Conservation (phyloP, 106 monocot genomes). For the Posidonia australis region DNA sequence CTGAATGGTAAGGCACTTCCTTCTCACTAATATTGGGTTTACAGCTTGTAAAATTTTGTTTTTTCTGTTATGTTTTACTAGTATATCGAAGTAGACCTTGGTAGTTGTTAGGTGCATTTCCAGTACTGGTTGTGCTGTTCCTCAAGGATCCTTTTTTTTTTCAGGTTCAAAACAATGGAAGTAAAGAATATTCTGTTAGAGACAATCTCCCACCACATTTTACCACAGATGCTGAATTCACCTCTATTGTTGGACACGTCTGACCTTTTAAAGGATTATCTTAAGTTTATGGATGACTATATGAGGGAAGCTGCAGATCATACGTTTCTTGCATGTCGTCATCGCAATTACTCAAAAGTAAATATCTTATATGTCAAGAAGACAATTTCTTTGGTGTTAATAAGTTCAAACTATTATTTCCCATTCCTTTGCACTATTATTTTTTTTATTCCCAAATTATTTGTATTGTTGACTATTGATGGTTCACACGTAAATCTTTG, state of each 20-base stretch:
- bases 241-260: slow-evolving; percentile 40
- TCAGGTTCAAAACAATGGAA: slow-evolving; percentile 71
- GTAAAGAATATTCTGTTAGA: slow-evolving; percentile 87
- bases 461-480: too few species aligned
- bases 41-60: too few species aligned
- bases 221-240: slow-evolving; percentile 80
- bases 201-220: slow-evolving; percentile 71
- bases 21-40: neutral
- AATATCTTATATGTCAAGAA: neutral
- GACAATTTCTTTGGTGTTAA: neutral
- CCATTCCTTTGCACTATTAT: too few species aligned
- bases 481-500: too few species aligned
- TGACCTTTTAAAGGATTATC: slow-evolving; percentile 67
- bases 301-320: slow-evolving; percentile 87
- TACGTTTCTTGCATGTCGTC: slow-evolving; percentile 86
- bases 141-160: slow-evolving; percentile 9
- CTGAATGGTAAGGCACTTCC: slow-evolving; percentile 48
- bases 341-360: slow-evolving; percentile 91
- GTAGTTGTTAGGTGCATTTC: neutral
- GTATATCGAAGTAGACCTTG: neutral
- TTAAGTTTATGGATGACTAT: slow-evolving; percentile 96
- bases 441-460: too few species aligned
- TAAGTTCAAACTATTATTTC: neutral
- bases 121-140: neutral
- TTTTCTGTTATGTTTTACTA: neutral